These are phyloP conservation scores for Fusarium goolgardi DNA, from an alignment of 2,329 filamentous ascomycete species.

Conservation along the genomic window DNA sequence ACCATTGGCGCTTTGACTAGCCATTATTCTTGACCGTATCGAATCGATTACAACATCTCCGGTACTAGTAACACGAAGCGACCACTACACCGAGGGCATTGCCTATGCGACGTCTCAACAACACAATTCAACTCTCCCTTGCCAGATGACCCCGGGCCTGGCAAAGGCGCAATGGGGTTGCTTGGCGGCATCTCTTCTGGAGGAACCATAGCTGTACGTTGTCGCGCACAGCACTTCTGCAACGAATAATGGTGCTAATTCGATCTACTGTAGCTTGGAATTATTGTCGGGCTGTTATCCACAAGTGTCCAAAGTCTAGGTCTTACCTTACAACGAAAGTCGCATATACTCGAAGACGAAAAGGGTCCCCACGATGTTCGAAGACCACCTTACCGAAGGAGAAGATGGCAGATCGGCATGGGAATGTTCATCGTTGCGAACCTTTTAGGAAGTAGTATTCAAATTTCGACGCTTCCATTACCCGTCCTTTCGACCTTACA, in stretches of 20 bases:
- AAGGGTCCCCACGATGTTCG: constrained; percentile 82
- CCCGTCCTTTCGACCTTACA: constrained; percentile 95
- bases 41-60: constrained; percentile 13
- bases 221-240: constrained; percentile 47
- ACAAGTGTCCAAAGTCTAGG: constrained; percentile 96
- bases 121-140: constrained; percentile 41
- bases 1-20: constrained; percentile 23
- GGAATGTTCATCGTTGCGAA: constrained; percentile 96
- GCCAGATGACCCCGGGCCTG: constrained; percentile 61
- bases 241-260: constrained; percentile 37
- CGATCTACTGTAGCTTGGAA: constrained; percentile 74
- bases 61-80: constrained; percentile 14
- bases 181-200: constrained; percentile 81
- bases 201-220: constrained; percentile 79
- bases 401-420: constrained; percentile 98
- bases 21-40: constrained; percentile 29
- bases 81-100: constrained; percentile 8
- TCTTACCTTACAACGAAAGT: constrained; percentile 95
- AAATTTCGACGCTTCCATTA: constrained; percentile 94
- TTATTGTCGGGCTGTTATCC: constrained; percentile 91
- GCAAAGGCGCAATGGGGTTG: constrained; percentile 71
- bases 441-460: constrained; percentile 92
- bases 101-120: constrained; percentile 45
- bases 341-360: constrained; percentile 96
- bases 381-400: constrained; percentile 86